Conservation (phyloP, 1,284 basidiomycete species). For the Athelia sp. region DNA sequence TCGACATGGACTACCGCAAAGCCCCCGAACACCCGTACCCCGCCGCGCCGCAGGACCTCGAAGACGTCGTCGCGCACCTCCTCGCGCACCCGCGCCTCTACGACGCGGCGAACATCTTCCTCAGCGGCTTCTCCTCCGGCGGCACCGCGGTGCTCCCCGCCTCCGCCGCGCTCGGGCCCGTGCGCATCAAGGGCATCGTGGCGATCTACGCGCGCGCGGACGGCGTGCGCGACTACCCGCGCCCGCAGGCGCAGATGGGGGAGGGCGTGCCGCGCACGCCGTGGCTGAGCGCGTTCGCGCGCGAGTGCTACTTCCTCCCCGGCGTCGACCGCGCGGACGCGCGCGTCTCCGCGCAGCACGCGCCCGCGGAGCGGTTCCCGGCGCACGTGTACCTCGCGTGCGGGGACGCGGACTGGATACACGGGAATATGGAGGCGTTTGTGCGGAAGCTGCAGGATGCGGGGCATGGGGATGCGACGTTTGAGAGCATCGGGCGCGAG, state of each 20-base stretch:
- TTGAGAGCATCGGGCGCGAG: not conserved
- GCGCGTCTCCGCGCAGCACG: not conserved
- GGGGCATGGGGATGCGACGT: not conserved
- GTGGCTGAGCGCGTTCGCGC: not conserved
- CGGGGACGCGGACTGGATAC: not conserved
- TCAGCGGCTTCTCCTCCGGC: not conserved
- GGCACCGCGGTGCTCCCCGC: not conserved
- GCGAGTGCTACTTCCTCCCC: not conserved
- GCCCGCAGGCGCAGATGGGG: not conserved
- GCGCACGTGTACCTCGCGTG: not conserved
- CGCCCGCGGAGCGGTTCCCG: not conserved
- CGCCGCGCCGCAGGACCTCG: not conserved
- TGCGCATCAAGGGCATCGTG: not conserved
- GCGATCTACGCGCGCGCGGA: not conserved
- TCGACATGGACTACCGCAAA: not conserved
- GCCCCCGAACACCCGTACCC: not conserved
- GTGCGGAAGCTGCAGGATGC: not conserved
- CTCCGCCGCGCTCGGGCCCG: not conserved
- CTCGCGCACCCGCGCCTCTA: not conserved
- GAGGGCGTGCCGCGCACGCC: not conserved
- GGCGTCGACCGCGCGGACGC: not conserved
- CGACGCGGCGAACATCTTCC: not conserved
- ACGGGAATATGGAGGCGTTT: not conserved
- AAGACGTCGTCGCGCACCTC: not conserved
- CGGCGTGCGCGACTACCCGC: not conserved